Conservation (phyloP, 2,329 filamentous ascomycete genomes). For the Xylaria sp. region DNA sequence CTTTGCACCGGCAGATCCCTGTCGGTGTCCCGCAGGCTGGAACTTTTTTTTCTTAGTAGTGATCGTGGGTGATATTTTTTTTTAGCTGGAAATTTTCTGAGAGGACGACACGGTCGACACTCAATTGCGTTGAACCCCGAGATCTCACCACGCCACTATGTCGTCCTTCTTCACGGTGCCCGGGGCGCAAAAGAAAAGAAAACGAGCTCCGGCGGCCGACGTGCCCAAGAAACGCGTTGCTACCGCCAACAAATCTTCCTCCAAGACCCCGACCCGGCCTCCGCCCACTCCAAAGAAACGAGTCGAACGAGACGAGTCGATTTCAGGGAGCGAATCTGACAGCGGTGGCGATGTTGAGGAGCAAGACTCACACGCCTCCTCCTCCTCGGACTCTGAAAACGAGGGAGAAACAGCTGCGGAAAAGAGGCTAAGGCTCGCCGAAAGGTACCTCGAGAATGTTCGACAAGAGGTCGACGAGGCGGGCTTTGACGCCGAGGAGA, state of each 20-base stretch:
- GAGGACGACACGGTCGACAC: slow-evolving; percentile 19
- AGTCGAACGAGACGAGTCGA: slow-evolving; percentile 67
- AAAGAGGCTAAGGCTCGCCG: slow-evolving; percentile 81
- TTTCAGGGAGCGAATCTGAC: slow-evolving; percentile 80
- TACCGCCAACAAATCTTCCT: slow-evolving; percentile 42
- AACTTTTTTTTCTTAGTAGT: slow-evolving; percentile 22
- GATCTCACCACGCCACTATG: slow-evolving; percentile 54
- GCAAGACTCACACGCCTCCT: slow-evolving; percentile 50
- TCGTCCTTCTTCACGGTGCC: slow-evolving; percentile 96
- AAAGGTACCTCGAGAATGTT: slow-evolving; percentile 91
- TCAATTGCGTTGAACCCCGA: slow-evolving; percentile 11
- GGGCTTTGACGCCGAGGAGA: slow-evolving; percentile 91
- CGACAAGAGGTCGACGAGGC: slow-evolving; percentile 74
- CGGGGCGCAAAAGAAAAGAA: slow-evolving; percentile 86
- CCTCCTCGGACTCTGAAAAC: slow-evolving; percentile 65
- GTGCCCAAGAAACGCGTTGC: slow-evolving; percentile 63
- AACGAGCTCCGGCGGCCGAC: slow-evolving; percentile 63
- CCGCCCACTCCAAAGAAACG: slow-evolving; percentile 47
- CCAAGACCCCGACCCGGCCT: slow-evolving; percentile 39
- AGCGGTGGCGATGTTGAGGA: slow-evolving; percentile 59
- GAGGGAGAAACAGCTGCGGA: slow-evolving; percentile 89
- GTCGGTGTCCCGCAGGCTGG: slow-evolving; percentile 24
- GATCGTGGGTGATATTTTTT: background rate
- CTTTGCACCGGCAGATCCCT: slow-evolving; percentile 21
- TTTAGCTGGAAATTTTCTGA: slow-evolving; percentile 20